Base-by-base conservation (phyloP, 2,329 filamentous ascomycete genomes). In the Sclerotiophoma versabilis region DNA sequence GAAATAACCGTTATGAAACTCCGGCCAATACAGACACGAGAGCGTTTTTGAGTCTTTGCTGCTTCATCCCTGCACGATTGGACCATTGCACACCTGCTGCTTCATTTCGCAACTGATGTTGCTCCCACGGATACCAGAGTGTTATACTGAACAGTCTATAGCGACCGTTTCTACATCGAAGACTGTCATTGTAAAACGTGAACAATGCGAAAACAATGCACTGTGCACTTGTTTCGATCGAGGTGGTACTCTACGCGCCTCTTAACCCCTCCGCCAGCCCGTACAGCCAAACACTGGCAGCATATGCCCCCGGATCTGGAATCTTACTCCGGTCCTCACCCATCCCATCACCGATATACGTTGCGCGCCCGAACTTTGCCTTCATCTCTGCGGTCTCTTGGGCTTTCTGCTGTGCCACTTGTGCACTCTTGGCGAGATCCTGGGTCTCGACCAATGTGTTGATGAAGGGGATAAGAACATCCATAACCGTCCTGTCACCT, bases 401-500 rank as follows among this genome's bases (percentile, higher is more conserved):
- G 1, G 93, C 90, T 0, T 88, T 93, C 36, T 87, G 80, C 62
- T 84, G 83, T 0, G 92, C 88, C 0, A 91, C 91, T 63, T 86
- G 79, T 0, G 91, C 92, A 3, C 92, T 92, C 71, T 85, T 81
- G 56, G 82, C 81, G 4, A 95, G 69, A 70, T 92, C 85, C 14
- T 84, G 84, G 0, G 84, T 87, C 66, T 83, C 74, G 2, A 75
- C 79, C 4, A 98, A 80, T 5, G 82, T 83, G 17, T 89, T 84
- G 45, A 95, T 87, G 71, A 98, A 99, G 1, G 95, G 95, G 41
- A 91, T 86, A 38, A 99, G 79, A 0, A 93, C 92, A 75, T 99
- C 95, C 48, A 98, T 85, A 15, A 98, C 81, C 0, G 95, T 99
- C 34, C 95, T 83, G 72, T 99, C 95, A 19, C 95, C 95, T 0